Conservation (phyloP, 257 asterid species). For the Catharanthus roseus region DNA sequence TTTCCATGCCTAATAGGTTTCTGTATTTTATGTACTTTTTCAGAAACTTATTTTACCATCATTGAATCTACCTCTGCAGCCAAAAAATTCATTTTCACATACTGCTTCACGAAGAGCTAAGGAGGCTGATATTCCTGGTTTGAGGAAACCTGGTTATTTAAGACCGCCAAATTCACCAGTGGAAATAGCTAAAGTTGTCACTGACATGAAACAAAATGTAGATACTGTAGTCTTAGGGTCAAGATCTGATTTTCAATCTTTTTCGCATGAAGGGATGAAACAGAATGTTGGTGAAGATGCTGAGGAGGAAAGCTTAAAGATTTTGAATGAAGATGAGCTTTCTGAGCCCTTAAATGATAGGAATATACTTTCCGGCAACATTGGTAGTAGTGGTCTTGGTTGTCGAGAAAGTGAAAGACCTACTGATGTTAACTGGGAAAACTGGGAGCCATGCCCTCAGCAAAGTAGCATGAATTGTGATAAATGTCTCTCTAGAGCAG, state of each 20-base stretch:
- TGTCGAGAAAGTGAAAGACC: conserved; percentile 24
- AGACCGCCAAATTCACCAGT: conserved; percentile 31
- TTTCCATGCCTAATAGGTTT: conserved; percentile 6
- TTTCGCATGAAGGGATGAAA: conserved; percentile 27
- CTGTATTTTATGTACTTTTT: conserved; percentile 15
- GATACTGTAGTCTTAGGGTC: conserved; percentile 29
- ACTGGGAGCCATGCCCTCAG: conserved; percentile 24
- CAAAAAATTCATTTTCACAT: conserved; percentile 46
- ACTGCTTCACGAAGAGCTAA: conserved; percentile 32
- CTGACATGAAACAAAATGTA: conserved; percentile 20
- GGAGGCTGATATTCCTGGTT: conserved; percentile 29
- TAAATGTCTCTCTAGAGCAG: conserved; percentile 23
- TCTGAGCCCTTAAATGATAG: conserved; percentile 20
- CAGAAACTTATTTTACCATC: conserved; percentile 4
- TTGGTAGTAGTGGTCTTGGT: conserved; percentile 15
- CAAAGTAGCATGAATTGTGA: conserved; percentile 11
- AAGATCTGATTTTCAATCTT: conserved; percentile 23
- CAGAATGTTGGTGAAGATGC: conserved; percentile 24
- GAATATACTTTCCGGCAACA: conserved; percentile 13
- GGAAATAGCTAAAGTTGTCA: conserved; percentile 21
- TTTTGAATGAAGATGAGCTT: conserved; percentile 25
- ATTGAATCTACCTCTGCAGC: conserved; percentile 39
- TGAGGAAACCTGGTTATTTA: conserved; percentile 32
- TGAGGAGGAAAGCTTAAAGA: conserved; percentile 22
- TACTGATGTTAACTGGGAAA: conserved; percentile 25